phyloP scores from a whole-genome alignment of 208 protist genomes.

The Trichomonas vaginalis region DNA sequence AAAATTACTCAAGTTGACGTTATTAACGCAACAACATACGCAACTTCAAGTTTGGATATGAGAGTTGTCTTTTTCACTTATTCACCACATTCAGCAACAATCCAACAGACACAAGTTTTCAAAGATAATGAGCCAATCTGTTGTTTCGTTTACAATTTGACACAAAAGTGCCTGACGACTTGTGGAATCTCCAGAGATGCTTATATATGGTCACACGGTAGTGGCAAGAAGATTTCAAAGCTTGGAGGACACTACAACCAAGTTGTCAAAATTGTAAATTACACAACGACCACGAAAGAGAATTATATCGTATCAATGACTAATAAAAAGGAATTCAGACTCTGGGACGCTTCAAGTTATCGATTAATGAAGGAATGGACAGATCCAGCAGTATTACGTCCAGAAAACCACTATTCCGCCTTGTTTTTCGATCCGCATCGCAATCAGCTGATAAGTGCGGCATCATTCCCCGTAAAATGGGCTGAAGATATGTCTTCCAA shows the following conservation, averaged over 20 bases:
- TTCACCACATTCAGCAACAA: not conserved
- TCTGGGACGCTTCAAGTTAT: not conserved
- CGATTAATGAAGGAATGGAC: not conserved
- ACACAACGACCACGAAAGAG: not conserved
- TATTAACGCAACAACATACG: not conserved
- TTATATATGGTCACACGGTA: not conserved
- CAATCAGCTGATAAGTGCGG: not conserved
- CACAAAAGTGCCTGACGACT: not conserved
- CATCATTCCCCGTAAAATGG: not conserved
- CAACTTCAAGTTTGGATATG: not conserved
- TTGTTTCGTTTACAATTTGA: not conserved
- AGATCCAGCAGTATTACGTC: not conserved
- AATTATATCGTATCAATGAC: not conserved
- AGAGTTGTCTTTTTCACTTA: not conserved
- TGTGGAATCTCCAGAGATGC: not conserved
- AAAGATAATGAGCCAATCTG: not conserved
- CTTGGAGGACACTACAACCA: not conserved
- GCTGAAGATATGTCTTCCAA: not conserved
- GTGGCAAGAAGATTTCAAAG: not conserved
- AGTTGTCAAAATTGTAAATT: not conserved
- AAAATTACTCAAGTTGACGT: not conserved
- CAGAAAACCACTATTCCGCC: not conserved
- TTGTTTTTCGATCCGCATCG: not conserved
- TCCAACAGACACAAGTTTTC: not conserved
- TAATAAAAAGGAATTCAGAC: not conserved